Percentiles rank a stretch among this genome's conserved stretches.
These are phyloP conservation scores for Murraya paniculata DNA, from an alignment of 345 rosid genomes.

Conservation along the genomic window DNA sequence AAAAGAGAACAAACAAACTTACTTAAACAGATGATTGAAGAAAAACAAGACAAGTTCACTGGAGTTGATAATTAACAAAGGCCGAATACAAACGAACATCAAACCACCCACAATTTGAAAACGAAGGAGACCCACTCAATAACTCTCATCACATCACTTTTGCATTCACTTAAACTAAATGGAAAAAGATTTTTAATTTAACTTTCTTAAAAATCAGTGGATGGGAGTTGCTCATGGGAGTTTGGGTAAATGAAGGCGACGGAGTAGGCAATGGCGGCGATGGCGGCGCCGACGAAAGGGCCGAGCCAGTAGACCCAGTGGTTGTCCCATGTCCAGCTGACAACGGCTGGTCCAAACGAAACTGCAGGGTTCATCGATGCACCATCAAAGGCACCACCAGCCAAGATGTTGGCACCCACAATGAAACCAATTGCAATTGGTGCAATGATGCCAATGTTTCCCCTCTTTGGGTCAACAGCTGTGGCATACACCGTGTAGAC, in stretches of 20 bases:
- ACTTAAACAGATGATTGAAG: conserved; percentile 16
- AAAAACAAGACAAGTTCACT: conserved; percentile 12
- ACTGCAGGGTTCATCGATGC: conserved; percentile 98
- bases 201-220: conserved; percentile 42
- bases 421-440: conserved; percentile 88
- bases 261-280: conserved; percentile 69
- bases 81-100: conserved; percentile 29
- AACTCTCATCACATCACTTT: background rate
- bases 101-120: conserved; percentile 22
- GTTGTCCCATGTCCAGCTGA: conserved; percentile 88
- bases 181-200: background rate
- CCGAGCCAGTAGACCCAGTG: conserved; percentile 98
- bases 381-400: conserved; percentile 87
- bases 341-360: conserved; percentile 90
- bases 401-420: conserved; percentile 90
- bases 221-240: conserved; percentile 71
- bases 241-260: conserved; percentile 47
- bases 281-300: conserved; percentile 68
- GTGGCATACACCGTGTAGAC: conserved; percentile 92
- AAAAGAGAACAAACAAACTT: background rate
- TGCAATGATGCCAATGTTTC: conserved; percentile 72
- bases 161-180: background rate
- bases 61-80: conserved; percentile 24
- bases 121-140: conserved; percentile 20
- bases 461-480: conserved; percentile 89